Base-by-base conservation (phyloP, 2,329 filamentous ascomycete genomes). In the Alternaria infectoria region DNA sequence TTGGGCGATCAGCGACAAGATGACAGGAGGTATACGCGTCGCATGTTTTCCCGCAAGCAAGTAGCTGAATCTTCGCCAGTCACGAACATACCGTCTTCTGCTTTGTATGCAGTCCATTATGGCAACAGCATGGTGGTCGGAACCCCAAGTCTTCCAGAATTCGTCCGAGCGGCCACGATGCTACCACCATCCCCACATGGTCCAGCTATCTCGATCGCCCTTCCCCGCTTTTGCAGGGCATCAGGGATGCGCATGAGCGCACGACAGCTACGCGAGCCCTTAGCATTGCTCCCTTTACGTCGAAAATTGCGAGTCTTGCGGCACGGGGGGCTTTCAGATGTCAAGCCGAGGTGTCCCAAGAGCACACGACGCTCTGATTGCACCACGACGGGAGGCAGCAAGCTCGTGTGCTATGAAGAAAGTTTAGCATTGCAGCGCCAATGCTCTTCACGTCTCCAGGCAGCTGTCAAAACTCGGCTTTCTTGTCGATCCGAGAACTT, bases 141-240 rank as follows among this genome's bases (percentile, higher is more conserved):
- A 50, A 9, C 13, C 25, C 57, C 61, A 64, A 64, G 64, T 32
- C 54, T 30, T 66, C 64, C 58, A 54, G 40, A 47, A 26, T 46
- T 51, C 32, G 57, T 46, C 50, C 43, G 30, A 36, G 46, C 40
- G 49, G 28, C 28, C 12, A 44, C 28, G 36, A 45, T 47, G 36
- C 13, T 51, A 26, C 40, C 47, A 13, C 17, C 23, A 47, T 59
- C 45, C 62, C 57, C 36, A 55, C 40, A 36, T 28, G 50, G 21
- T 47, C 47, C 55, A 59, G 19, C 28, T 36, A 49, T 51, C 55
- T 54, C 43, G 25, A 62, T 54, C 36, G 47, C 43, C 36, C 23
- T 62, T 68, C 64, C 69, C 69, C 69, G 62, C 66, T 63, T 64
- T 65, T 49, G 52, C 50, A 51, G 44, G 21, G 26, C 32, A 36